Percentiles rank a stretch among this genome's conserved stretches.
Conservation (phyloP, 768 basidiomycete genomes). For the Trametes cingulata region DNA sequence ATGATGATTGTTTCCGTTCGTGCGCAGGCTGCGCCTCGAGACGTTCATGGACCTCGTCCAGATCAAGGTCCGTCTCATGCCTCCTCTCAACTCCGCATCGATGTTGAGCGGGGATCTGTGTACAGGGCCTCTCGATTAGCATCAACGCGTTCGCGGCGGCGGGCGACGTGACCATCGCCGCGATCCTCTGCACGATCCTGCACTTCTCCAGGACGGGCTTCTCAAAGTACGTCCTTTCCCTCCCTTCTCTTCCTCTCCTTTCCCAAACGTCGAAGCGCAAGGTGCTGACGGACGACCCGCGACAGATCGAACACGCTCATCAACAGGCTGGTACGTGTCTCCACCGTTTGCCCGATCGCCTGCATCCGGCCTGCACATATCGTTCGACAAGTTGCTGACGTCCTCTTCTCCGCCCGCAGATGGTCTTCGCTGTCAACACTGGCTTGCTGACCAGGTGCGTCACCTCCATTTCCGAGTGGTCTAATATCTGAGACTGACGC, state of each 20-base stretch:
- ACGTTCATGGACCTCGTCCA: slow-evolving; percentile 9
- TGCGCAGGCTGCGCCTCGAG: not conserved
- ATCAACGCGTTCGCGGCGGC: slow-evolving; percentile 55
- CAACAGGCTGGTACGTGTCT: slow-evolving; percentile 30
- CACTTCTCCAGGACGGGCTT: slow-evolving; percentile 54
- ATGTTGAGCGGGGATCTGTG: not conserved
- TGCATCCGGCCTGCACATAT: too few relatives aligned
- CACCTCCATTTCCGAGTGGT: too few relatives aligned
- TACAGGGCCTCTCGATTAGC: slow-evolving; percentile 54
- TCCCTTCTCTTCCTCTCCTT: not conserved
- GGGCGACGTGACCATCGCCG: slow-evolving; percentile 52
- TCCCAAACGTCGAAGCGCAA: too few relatives aligned
- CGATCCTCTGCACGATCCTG: slow-evolving; percentile 49
- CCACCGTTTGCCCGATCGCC: too few relatives aligned
- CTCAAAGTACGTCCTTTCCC: slow-evolving; percentile 30
- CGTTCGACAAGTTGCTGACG: too few relatives aligned
- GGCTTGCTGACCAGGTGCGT: slow-evolving; percentile 40
- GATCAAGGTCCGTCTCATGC: slow-evolving; percentile 2
- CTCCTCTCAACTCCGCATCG: too few relatives aligned
- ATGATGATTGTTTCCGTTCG: not conserved
- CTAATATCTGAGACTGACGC: not conserved
- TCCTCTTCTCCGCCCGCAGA: slow-evolving; percentile 25
- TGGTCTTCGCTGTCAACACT: slow-evolving; percentile 43
- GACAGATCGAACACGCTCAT: slow-evolving; percentile 48
- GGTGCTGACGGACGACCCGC: not conserved